Evolutionary conservation across 192 early-diverging fungal species (phyloP), one percentile per base, ranked within the genome.

Genomic region (Backusella macrospora): DNA sequence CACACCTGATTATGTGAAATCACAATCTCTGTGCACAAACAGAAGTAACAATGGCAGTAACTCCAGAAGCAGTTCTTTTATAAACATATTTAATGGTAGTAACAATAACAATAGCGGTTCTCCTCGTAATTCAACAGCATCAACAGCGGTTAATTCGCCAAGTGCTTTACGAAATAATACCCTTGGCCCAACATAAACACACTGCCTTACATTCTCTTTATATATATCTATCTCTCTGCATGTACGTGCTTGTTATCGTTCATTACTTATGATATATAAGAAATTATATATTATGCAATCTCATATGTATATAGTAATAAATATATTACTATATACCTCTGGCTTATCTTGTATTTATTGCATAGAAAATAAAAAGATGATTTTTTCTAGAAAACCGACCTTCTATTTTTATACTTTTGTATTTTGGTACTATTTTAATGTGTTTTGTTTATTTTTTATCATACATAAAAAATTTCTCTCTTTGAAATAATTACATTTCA

Each of bases 1-100:
- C 3, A 77, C 76, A 8, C 76, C 76, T 15, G 43, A 77, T 40
- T 77, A 77, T 65, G 16, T 67, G 9, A 77, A 77, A 59, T 77
- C 76, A 1, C 71, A 71, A 45, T 29, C 68, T 45, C 23, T 65
- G 21, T 66, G 52, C 7, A 44, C 44, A 29, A 39, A 46, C 10
- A 6, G 62, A 7, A 26, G 21, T 64, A 13, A 23, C 1, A 14
- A 21, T 62, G 67, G 29, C 29, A 34, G 29, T 34, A 34, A 2
- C 29, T 59, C 52, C 9, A 59, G 52, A 59, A 59, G 52, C n/a
- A 59, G 52, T 59, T 59, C 52, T 26, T 59, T 59, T 59, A 59
- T 21, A 59, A 59, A 59, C 21, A 59, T 26, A 26, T 59, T 59
- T 23, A 59, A 59, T 59, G 52, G 29, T 34, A 34, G 29, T 34